phyloP scores from a whole-genome alignment of 2,329 filamentous ascomycete genomes.

The Elsinoe fawcettii region DNA sequence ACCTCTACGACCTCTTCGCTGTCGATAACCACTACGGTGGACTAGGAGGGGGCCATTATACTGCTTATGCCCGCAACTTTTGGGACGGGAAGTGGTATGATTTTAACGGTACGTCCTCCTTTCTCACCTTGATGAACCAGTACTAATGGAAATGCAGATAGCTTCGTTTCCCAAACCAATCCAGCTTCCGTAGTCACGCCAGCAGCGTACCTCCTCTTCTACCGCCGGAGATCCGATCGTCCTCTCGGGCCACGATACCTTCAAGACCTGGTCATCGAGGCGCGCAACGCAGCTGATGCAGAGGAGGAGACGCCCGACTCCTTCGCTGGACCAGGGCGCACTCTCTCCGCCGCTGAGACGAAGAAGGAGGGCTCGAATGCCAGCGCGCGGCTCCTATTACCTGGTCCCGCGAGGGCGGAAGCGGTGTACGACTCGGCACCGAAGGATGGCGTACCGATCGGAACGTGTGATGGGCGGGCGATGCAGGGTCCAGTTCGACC shows the following conservation, averaged over 20 bases:
- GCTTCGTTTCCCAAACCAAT: constrained; percentile 58
- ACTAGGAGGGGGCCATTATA: constrained; percentile 92
- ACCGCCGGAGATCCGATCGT: constrained; percentile 69
- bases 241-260: constrained; percentile 76
- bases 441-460: neutral
- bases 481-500: neutral
- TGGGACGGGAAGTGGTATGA: constrained; percentile 86
- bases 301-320: constrained; percentile 35
- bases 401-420: constrained; percentile 26
- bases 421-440: neutral
- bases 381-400: constrained; percentile 19
- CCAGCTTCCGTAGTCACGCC: constrained; percentile 58
- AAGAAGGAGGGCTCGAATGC: neutral
- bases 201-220: constrained; percentile 89
- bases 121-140: constrained; percentile 33
- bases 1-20: constrained; percentile 87
- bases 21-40: constrained; percentile 95
- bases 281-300: constrained; percentile 42
- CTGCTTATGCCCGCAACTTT: constrained; percentile 89
- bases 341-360: constrained; percentile 12
- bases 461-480: constrained; percentile 13
- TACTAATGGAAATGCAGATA: too few relatives aligned
- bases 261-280: constrained; percentile 59
- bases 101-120: constrained; percentile 69
- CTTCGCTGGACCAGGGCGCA: constrained; percentile 65